These are phyloP conservation scores for Colletotrichum simmondsii DNA, from an alignment of 2,329 filamentous ascomycete genomes.

Conservation along the genomic window DNA sequence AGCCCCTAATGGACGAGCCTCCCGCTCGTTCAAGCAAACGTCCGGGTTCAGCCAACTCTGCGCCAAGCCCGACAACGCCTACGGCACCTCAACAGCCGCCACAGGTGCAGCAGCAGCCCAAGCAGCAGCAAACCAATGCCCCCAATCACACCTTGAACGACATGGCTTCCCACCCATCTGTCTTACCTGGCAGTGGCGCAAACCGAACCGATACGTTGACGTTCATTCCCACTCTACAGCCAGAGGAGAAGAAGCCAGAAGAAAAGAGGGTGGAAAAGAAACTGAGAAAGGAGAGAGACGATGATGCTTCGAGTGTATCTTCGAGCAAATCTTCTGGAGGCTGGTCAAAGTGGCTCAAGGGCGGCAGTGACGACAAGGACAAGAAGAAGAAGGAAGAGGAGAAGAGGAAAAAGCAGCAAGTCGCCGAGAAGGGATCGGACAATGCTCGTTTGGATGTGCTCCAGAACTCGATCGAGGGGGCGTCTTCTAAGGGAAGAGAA, in stretches of 20 bases:
- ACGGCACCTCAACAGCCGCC: conserved; percentile 20
- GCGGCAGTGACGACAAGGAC: conserved; percentile 79
- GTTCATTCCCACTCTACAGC: conserved; percentile 78
- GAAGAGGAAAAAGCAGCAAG: conserved; percentile 67
- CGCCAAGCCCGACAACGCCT: conserved; percentile 23
- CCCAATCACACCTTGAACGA: conserved; percentile 66
- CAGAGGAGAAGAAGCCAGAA: conserved; percentile 80
- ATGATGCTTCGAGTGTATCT: conserved; percentile 66
- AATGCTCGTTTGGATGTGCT: conserved; percentile 86
- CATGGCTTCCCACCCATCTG: conserved; percentile 72
- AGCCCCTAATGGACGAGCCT: conserved; percentile 50
- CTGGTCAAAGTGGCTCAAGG: conserved; percentile 85
- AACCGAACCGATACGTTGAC: conserved; percentile 80
- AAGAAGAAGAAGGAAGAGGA: conserved; percentile 73
- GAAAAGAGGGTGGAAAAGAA: conserved; percentile 58
- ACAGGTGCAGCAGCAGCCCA: conserved; percentile 31
- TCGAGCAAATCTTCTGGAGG: conserved; percentile 78
- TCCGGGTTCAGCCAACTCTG: conserved; percentile 41
- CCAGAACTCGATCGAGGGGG: conserved; percentile 85
- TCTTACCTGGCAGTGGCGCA: conserved; percentile 74
- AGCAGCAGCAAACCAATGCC: conserved; percentile 35
- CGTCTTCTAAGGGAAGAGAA: conserved; percentile 75
- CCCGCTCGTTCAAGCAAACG: conserved; percentile 59
- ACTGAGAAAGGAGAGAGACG: conserved; percentile 77
- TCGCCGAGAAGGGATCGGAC: conserved; percentile 73